Percentiles rank a stretch among this genome's conserved stretches.
Evolutionary conservation across 192 early-diverging fungal genomes (phyloP).

Genomic region (Phlyctochytrium bullatum): DNA sequence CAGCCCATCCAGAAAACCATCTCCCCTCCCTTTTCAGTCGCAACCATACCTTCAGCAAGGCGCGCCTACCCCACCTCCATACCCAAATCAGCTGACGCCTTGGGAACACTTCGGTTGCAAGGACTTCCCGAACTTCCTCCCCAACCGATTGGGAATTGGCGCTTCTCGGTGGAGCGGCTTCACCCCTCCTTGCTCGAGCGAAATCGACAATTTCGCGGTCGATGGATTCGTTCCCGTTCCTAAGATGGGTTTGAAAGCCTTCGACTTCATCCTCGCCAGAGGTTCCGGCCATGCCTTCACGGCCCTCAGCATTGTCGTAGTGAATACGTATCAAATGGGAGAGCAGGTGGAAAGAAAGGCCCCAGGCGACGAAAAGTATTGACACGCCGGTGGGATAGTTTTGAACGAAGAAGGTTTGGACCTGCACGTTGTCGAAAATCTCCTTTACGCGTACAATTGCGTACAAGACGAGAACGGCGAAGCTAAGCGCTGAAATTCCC

Average conservation of each 20-base stretch:
- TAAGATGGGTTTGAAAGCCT: neutral
- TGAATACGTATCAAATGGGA: neutral
- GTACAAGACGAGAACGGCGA: neutral
- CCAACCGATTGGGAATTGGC: neutral
- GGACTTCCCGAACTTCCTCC: neutral
- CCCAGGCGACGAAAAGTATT: neutral
- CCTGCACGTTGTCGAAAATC: neutral
- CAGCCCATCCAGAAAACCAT: neutral
- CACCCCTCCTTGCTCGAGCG: no score
- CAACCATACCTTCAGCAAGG: no score
- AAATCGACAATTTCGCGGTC: no score
- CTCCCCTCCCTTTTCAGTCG: neutral
- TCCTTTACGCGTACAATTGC: neutral
- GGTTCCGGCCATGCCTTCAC: neutral
- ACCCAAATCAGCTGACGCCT: no score
- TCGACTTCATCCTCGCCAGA: neutral
- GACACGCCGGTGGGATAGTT: slow-evolving; percentile 1
- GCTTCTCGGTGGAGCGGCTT: no score
- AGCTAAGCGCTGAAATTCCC: neutral
- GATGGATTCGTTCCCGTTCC: neutral
- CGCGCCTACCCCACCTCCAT: no score
- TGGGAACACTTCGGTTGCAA: no score
- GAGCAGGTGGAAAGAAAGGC: neutral
- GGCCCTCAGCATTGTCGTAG: neutral
- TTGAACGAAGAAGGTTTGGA: neutral